Conservation (phyloP, 2,329 filamentous ascomycete genomes). For the Diaporthe citriasiana region DNA sequence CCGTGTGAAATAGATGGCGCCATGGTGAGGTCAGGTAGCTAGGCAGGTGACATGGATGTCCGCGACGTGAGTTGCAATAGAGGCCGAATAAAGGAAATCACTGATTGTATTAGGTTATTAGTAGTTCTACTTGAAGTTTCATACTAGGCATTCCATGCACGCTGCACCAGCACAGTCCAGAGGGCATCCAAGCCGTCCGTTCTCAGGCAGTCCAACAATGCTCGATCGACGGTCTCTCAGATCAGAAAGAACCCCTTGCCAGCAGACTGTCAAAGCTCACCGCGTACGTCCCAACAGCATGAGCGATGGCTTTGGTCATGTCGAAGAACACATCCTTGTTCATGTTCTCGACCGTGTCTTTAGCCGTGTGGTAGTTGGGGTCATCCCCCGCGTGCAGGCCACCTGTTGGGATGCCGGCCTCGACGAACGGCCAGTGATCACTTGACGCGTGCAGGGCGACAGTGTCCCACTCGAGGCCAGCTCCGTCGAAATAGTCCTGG, state of each 20-base stretch:
- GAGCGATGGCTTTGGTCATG: constrained; percentile 62
- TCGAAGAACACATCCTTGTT: neutral
- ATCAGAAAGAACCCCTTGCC: neutral
- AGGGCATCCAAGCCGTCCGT: neutral
- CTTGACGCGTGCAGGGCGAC: constrained; percentile 53
- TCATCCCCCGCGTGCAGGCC: constrained; percentile 70
- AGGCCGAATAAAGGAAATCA: too few relatives aligned
- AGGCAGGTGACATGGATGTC: neutral
- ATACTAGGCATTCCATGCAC: neutral
- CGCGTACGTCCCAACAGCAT: constrained; percentile 66
- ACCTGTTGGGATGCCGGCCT: constrained; percentile 66
- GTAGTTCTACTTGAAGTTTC: neutral
- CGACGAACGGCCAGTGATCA: constrained; percentile 73
- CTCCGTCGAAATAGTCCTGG: neutral
- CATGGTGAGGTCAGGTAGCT: neutral
- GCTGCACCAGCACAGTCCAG: neutral
- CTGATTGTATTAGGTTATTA: constrained; percentile 1
- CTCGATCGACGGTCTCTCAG: neutral
- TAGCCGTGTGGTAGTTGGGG: constrained; percentile 8
- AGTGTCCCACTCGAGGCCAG: neutral
- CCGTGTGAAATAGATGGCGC: neutral
- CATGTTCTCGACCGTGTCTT: constrained; percentile 11
- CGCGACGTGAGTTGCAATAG: neutral
- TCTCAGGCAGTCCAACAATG: too few relatives aligned
- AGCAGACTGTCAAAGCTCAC: constrained; percentile 53